Evolutionary conservation across 345 rosid species (phyloP), one percentile per base, ranked within the genome.

Genomic region (Litchi chinensis): DNA sequence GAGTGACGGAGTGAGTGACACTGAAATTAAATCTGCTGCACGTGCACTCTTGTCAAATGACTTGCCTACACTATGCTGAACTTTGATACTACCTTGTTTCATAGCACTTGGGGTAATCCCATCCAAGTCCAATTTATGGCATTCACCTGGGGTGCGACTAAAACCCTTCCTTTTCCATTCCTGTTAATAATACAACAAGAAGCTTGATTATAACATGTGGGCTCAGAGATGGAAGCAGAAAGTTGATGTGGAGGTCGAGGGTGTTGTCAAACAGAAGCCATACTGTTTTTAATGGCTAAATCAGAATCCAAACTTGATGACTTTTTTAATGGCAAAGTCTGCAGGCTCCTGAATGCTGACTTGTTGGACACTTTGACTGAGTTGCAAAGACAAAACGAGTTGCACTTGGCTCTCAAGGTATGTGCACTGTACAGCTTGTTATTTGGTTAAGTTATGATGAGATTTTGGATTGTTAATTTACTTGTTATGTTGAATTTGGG

Each of bases 301-400:
- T 85, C 90, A 60, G 54, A 75, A 40, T 77, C 81, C 63, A 85
- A 81, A 81, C 60, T 86, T 52, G 80, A 79, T 13, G 68, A 72
- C 28, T 84, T 86, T 50, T 76, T 87, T 48, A 28, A 77, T 3
- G 56, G 24, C 37, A 89, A 78, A 74, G 76, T 90, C 75, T 74
- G 82, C 64, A 83, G 93, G 83, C 89, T 90, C 32, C 84, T 90
- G 82, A 90, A 90, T 75, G 81, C 86, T 57, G 91, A 90, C 77
- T 78, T 90, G 57, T 63, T 89, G 74, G 89, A 87, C 72, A 74
- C 88, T 7, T 83, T 90, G 77, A 77, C 82, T 19, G 87, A 89
- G 71, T 74, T 90, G 73, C 87, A 79, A 69, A 79, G 87, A 68
- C 92, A 87, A 82, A 85, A 87, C 70, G 86, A 90, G 57, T 56